A percentile compares a stretch with the other conserved stretches of the same genome.
These are phyloP conservation scores for Alternaria postmessia DNA, from an alignment of 2,329 filamentous ascomycete species.

Conservation along the genomic window DNA sequence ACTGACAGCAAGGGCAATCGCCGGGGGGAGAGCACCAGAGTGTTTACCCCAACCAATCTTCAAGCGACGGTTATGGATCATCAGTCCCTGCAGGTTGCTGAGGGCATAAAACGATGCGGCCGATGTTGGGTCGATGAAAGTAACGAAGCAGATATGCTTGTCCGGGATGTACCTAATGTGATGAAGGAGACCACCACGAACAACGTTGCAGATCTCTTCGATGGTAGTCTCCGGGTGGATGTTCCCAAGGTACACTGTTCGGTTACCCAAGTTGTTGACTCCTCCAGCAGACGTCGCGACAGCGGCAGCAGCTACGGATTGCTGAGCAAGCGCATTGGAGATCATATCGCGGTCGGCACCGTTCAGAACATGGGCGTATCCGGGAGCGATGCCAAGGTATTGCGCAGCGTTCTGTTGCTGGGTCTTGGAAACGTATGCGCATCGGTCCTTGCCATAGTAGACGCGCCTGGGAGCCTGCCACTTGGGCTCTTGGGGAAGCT, in stretches of 20 bases:
- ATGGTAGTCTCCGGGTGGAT: slow-evolving; percentile 99
- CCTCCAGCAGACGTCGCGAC: slow-evolving; percentile 96
- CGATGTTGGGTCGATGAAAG: slow-evolving; percentile 97
- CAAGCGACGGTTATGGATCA: slow-evolving; percentile 97
- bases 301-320: slow-evolving; percentile 94
- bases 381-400: slow-evolving; percentile 95
- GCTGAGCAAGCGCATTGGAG: slow-evolving; percentile 93
- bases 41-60: slow-evolving; percentile 99
- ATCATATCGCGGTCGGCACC: slow-evolving; percentile 96
- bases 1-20: slow-evolving; percentile 94
- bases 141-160: slow-evolving; percentile 99
- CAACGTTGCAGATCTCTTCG: slow-evolving; percentile 99
- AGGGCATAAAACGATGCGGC: slow-evolving; percentile 97
- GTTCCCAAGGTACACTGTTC: slow-evolving; percentile 97
- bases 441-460: slow-evolving; percentile 98
- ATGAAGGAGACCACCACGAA: slow-evolving; percentile 91
- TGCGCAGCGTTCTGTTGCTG: slow-evolving; percentile 99
- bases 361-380: slow-evolving; percentile 95
- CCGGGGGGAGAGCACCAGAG: slow-evolving; percentile 92
- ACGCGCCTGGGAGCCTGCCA: slow-evolving; percentile 96
- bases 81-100: slow-evolving; percentile 95
- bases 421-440: slow-evolving; percentile 98
- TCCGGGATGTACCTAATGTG: slow-evolving; percentile 99
- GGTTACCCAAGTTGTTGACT: slow-evolving; percentile 96
- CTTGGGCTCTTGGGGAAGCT: slow-evolving; percentile 93